Evolutionary conservation across 495 filamentous ascomycete species (phyloP), one percentile per base, ranked within the genome.

Genomic region (Hapsidospora chrysogenum): DNA sequence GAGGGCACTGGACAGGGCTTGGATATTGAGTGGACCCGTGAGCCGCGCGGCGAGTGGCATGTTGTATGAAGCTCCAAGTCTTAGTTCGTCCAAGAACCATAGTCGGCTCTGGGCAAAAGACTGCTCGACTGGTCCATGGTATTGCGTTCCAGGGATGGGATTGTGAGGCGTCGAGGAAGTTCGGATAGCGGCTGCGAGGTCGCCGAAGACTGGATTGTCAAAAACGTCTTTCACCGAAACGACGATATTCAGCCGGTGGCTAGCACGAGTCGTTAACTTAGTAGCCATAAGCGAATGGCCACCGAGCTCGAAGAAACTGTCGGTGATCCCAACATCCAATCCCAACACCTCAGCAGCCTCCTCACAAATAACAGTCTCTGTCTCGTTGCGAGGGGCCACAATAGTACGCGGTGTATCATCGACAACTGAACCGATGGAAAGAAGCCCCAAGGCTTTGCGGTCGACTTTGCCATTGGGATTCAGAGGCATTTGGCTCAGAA

Each of bases 31-130:
- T 13, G 39, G 13, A 11, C 39, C 39, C 18, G 28, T 28, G 20
- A 41, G 37, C 15, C 39, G 39, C n/a, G 37, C 27, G 13, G 20
- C 39, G 29, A 31, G 37, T 20, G 39, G 34, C 15, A 41, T 37
- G 15, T 37, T 26, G 31, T 41, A 41, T 26, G 39, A 36, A 13
- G 29, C 33, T 1, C 36, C 39, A 14, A 29, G 31, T 22, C 37
- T 23, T 9, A 41, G 22, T 21, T 41, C n/a, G 29, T 40, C 37
- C 20, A 40, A 15, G 31, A 40, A 40, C 37, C 37, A 40, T 34
- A 40, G 30, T 7, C 37, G 37, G 15, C 37, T 30, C 31, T 40
- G 37, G 9, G 37, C 37, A 40, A 40, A 40, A 17, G 37, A 40
- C 22, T 40, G 37, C 28, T 40, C 37, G 20, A 40, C 37, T 32